Conservation (phyloP, 192 early-diverging fungal genomes). For the Rhizophagus sp. region DNA sequence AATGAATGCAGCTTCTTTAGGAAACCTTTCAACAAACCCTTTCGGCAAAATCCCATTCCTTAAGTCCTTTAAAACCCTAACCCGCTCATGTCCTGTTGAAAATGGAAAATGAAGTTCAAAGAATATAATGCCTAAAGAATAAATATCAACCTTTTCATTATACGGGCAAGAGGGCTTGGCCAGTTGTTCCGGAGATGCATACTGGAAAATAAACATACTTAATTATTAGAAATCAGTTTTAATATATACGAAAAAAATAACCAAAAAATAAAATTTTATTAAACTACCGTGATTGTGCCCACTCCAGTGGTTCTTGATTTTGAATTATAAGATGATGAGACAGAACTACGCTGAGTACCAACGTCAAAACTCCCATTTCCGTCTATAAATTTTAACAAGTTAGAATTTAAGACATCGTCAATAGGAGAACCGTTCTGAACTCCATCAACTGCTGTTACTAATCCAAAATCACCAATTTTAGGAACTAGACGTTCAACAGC, state of each 20-base stretch:
- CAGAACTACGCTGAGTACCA: not conserved
- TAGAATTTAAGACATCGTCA: not conserved
- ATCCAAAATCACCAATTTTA: conserved; percentile 97
- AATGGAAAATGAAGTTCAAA: conserved; percentile 94
- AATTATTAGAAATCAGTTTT: not conserved
- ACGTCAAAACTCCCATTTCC: not conserved
- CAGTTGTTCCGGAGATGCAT: conserved; percentile 87
- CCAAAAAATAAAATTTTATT: not conserved
- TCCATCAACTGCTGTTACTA: conserved; percentile 70
- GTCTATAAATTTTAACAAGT: not conserved
- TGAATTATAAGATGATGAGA: conserved; percentile 13
- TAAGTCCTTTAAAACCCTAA: conserved; percentile 62
- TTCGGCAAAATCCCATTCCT: conserved; percentile 70
- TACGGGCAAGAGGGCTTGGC: conserved; percentile 52
- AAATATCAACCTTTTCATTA: conserved; percentile 88
- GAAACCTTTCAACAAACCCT: conserved; percentile 64
- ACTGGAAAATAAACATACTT: conserved; percentile 38
- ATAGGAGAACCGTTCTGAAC: conserved; percentile 20
- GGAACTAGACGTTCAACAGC: conserved; percentile 48
- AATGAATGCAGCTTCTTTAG: conserved; percentile 82
- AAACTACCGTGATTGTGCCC: conserved; percentile 72
- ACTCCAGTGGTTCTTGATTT: conserved; percentile 61
- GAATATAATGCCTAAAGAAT: conserved; percentile 94
- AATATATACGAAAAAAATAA: not conserved
- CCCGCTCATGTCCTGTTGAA: conserved; percentile 89